Percentiles rank a stretch among this genome's conserved stretches.
phyloP scores from a whole-genome alignment of 305 asterid genomes.

The Salvia sclarea region DNA sequence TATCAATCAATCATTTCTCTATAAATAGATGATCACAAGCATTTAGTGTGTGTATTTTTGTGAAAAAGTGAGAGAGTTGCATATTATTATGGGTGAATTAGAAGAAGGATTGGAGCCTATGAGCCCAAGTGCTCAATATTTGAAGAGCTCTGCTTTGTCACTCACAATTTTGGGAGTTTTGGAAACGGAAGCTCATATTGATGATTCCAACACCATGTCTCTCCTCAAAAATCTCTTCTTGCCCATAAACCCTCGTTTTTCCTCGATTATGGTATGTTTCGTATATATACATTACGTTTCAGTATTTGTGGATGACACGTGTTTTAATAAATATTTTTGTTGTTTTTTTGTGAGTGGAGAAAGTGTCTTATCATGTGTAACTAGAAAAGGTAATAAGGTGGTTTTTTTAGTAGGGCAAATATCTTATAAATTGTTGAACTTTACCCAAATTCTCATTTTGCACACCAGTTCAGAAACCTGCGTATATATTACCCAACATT shows the following conservation, averaged over 20 bases:
- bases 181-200: slow-evolving; percentile 46
- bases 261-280: slow-evolving; percentile 51
- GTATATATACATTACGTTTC: too few species aligned
- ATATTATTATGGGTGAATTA: slow-evolving; percentile 35
- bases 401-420: too few species aligned
- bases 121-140: slow-evolving; percentile 65
- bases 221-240: slow-evolving; percentile 47
- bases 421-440: too few species aligned
- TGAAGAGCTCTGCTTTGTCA: slow-evolving; percentile 53
- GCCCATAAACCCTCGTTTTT: slow-evolving; percentile 64
- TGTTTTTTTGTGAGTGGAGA: too few species aligned
- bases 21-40: too few species aligned
- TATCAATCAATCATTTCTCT: not conserved
- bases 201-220: slow-evolving; percentile 40
- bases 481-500: too few species aligned
- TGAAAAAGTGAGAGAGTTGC: not conserved
- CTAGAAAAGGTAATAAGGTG: too few species aligned
- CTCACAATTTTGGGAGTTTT: slow-evolving; percentile 54
- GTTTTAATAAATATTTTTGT: too few species aligned
- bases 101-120: slow-evolving; percentile 43
- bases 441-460: too few species aligned
- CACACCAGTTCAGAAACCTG: too few species aligned
- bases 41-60: not conserved
- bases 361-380: too few species aligned
- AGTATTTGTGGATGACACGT: too few species aligned